These are phyloP conservation scores for Euphorbia celastroides DNA, from an alignment of 441 rosid species.

Conservation along the genomic window DNA sequence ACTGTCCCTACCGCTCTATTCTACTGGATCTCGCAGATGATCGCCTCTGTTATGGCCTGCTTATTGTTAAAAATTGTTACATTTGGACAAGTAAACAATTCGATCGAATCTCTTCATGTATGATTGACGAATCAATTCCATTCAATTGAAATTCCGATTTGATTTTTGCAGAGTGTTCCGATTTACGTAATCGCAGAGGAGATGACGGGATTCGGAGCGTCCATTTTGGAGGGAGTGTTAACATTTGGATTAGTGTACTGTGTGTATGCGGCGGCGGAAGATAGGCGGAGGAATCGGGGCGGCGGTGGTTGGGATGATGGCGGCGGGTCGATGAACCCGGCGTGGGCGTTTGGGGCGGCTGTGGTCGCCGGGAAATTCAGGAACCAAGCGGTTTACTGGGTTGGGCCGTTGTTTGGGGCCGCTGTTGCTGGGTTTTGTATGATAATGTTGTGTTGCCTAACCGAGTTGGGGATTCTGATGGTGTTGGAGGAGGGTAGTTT, in stretches of 20 bases:
- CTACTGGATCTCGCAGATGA: conserved; percentile 82
- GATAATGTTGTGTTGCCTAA: conserved; percentile 52
- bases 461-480: conserved; percentile 33
- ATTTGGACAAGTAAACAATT: conserved; percentile 43
- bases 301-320: conserved; percentile 53
- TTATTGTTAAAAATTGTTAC: conserved; percentile 57
- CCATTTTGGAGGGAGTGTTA: conserved; percentile 62
- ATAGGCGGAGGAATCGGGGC: conserved; percentile 37
- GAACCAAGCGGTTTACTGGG: conserved; percentile 94
- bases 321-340: conserved; percentile 93
- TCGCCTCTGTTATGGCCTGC: conserved; percentile 81
- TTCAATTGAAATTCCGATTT: not conserved
- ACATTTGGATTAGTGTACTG: conserved; percentile 70
- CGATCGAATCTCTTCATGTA: not conserved
- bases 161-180: conserved; percentile 47
- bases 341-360: conserved; percentile 76
- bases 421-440: conserved; percentile 62
- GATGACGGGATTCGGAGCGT: conserved; percentile 93
- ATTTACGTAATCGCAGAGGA: conserved; percentile 55
- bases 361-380: conserved; percentile 61
- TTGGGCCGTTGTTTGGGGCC: conserved; percentile 88
- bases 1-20: conserved; percentile 61
- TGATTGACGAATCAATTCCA: not conserved
- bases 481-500: conserved; percentile 22
- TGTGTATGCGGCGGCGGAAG: conserved; percentile 54